Evolutionary conservation across 1,139 yeast genomes (phyloP).

Genomic region (Zygosaccharomyces sapae): DNA sequence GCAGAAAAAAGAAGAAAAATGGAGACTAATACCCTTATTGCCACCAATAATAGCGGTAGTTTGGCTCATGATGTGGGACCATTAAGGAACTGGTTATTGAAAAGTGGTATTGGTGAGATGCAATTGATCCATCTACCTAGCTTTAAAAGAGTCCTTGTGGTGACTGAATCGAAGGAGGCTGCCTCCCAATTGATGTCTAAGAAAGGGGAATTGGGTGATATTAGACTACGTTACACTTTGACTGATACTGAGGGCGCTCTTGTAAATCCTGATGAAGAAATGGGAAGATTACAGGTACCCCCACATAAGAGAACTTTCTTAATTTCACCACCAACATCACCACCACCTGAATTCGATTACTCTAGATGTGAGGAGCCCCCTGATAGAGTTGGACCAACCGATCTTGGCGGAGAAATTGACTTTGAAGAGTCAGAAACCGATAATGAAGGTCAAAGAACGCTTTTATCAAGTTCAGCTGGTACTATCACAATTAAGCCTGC

Average conservation of each 20-base stretch:
- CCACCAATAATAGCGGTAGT: constrained; percentile 8
- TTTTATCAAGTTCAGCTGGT: constrained; percentile 7
- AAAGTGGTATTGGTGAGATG: constrained; percentile 8
- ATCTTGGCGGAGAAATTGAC: background rate
- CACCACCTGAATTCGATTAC: constrained; percentile 41
- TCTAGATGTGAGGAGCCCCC: constrained; percentile 39
- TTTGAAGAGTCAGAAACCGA: background rate
- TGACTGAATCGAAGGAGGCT: constrained; percentile 1
- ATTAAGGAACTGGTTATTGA: constrained; percentile 11
- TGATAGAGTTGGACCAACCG: constrained; percentile 3
- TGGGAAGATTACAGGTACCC: constrained; percentile 32
- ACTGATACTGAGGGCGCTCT: constrained; percentile 21
- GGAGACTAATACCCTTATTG: constrained; percentile 14
- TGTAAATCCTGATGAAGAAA: constrained; percentile 15
- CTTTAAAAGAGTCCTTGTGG: constrained; percentile 10
- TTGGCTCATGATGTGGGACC: constrained; percentile 8
- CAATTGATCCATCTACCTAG: constrained; percentile 13
- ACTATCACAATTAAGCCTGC: constrained; percentile 20
- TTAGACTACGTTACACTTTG: constrained; percentile 16
- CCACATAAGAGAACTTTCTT: constrained; percentile 35
- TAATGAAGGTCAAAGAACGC: background rate
- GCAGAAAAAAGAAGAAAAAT: background rate
- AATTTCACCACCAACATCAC: constrained; percentile 42
- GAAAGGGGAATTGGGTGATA: background rate
- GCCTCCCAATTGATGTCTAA: background rate